Conservation (phyloP, 2,329 filamentous ascomycete species). For the Colletotrichum costaricense region DNA sequence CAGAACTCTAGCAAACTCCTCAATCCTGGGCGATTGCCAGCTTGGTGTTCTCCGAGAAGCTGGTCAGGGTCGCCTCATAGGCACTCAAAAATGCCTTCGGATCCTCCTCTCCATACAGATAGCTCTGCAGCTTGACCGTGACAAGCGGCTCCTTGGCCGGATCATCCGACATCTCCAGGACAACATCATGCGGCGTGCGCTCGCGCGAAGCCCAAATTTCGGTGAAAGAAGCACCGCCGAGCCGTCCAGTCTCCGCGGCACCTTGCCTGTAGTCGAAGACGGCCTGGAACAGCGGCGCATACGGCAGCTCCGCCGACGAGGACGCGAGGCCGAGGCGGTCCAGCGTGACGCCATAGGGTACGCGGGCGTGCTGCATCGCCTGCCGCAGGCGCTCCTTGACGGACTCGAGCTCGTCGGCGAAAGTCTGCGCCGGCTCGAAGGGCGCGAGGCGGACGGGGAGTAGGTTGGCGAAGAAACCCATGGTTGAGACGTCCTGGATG, state of each 20-base stretch:
- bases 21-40: neutral
- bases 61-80: neutral
- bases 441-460: slow-evolving; percentile 50
- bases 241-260: neutral
- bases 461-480: slow-evolving; percentile 62
- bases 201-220: slow-evolving; percentile 9
- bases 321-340: neutral
- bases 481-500: slow-evolving; percentile 42
- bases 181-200: slow-evolving; percentile 19
- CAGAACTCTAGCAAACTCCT: neutral
- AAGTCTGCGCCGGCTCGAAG: neutral
- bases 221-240: slow-evolving; percentile 2
- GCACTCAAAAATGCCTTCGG: neutral
- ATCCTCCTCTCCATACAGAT: neutral
- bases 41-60: neutral
- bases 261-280: slow-evolving; percentile 16
- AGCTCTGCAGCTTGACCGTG: slow-evolving; percentile 15
- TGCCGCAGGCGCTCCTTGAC: slow-evolving; percentile 4
- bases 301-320: neutral
- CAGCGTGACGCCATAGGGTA: slow-evolving; percentile 2
- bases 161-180: slow-evolving; percentile 17
- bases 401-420: neutral
- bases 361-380: slow-evolving; percentile 2
- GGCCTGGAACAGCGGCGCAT: slow-evolving; percentile 18
- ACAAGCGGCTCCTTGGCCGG: neutral